Percentiles rank a stretch among this genome's conserved stretches.
Conservation (phyloP, 768 basidiomycete species). For the Brasilioporus rufonigricans region DNA sequence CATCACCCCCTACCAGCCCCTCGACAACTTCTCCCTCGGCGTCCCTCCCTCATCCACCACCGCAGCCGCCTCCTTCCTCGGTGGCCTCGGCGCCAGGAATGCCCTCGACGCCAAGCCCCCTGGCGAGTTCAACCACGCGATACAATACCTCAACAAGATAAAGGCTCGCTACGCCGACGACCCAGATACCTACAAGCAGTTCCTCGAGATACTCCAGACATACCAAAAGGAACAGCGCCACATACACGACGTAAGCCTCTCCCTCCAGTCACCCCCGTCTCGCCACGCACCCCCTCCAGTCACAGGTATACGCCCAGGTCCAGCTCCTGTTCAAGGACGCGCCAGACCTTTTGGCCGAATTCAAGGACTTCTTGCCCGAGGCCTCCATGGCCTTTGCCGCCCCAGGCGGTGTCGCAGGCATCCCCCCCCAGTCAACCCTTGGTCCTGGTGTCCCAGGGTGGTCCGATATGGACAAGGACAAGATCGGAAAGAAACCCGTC, state of each 20-base stretch:
- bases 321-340: slow-evolving; percentile 79
- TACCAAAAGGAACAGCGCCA: slow-evolving; percentile 83
- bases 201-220: slow-evolving; percentile 83
- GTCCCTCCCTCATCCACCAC: slow-evolving; percentile 47
- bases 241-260: slow-evolving; percentile 59
- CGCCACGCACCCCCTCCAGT: slow-evolving; percentile 34
- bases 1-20: slow-evolving; percentile 43
- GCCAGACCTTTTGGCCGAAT: slow-evolving; percentile 75
- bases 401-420: slow-evolving; percentile 42
- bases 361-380: slow-evolving; percentile 79
- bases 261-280: neutral
- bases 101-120: slow-evolving; percentile 50
- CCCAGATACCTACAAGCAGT: slow-evolving; percentile 89
- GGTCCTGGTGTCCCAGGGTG: slow-evolving; percentile 37
- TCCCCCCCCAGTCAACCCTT: slow-evolving; percentile 48
- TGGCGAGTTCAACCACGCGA: slow-evolving; percentile 89
- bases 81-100: slow-evolving; percentile 52
- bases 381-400: slow-evolving; percentile 42
- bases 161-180: slow-evolving; percentile 88
- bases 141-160: slow-evolving; percentile 98
- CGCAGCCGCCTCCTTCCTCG: slow-evolving; percentile 65
- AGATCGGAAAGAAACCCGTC: slow-evolving; percentile 43
- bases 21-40: slow-evolving; percentile 46
- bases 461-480: slow-evolving; percentile 39
- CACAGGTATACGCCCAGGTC: slow-evolving; percentile 79